Percentiles rank a stretch among this genome's conserved stretches.
phyloP scores from a whole-genome alignment of 2,329 filamentous ascomycete genomes.

The Pseudovirgaria hyperparasitica region DNA sequence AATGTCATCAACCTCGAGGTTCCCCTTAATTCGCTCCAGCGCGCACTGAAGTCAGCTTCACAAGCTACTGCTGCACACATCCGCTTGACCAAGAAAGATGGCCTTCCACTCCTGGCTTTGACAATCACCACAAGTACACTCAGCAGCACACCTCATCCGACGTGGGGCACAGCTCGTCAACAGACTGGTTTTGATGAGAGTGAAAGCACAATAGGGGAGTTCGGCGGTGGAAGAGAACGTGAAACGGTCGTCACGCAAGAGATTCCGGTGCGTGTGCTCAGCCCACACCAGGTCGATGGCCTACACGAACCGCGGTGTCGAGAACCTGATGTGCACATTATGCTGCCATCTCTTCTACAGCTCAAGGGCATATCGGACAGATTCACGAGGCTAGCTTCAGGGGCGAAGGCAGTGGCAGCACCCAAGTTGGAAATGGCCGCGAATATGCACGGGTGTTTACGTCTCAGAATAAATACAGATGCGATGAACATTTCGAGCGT shows the following conservation, averaged over 20 bases:
- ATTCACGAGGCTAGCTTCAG: constrained; percentile 66
- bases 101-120: constrained; percentile 72
- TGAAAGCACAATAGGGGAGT: constrained; percentile 11
- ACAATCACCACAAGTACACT: constrained; percentile 71
- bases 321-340: constrained; percentile 88
- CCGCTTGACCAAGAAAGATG: constrained; percentile 85
- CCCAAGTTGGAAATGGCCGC: constrained; percentile 75
- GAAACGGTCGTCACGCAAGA: constrained; percentile 93
- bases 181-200: constrained; percentile 14
- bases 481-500: constrained; percentile 71
- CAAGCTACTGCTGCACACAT: constrained; percentile 72
- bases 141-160: constrained; percentile 32
- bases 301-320: constrained; percentile 84
- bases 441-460: constrained; percentile 86
- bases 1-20: constrained; percentile 97
- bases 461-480: constrained; percentile 70
- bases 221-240: constrained; percentile 48
- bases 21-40: constrained; percentile 73
- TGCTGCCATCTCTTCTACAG: constrained; percentile 73
- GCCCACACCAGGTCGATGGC: constrained; percentile 73
- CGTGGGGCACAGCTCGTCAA: constrained; percentile 12
- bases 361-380: constrained; percentile 90
- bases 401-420: constrained; percentile 19
- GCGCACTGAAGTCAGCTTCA: constrained; percentile 80
- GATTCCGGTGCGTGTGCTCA: constrained; percentile 84